Conservation (phyloP, 2,329 filamentous ascomycete species). For the Lasiodiplodia gonubiensis region DNA sequence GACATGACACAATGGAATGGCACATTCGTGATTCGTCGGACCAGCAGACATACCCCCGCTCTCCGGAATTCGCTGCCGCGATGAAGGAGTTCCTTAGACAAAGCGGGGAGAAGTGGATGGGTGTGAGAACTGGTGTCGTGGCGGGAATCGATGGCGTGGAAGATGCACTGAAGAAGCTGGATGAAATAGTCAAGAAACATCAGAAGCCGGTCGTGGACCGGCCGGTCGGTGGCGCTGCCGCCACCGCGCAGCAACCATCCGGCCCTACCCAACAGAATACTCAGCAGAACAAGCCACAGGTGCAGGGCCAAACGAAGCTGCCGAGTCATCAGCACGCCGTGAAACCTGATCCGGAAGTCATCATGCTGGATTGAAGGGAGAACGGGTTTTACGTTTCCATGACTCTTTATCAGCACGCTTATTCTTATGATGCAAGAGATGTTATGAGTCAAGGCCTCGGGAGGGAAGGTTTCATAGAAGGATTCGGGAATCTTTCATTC, state of each 20-base stretch:
- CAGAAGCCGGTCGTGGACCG: constrained; percentile 10
- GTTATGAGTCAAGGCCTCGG: constrained; percentile 3
- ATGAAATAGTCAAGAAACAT: constrained; percentile 41
- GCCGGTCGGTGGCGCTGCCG: not conserved
- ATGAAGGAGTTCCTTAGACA: constrained; percentile 43
- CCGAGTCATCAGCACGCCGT: not conserved
- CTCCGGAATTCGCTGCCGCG: constrained; percentile 38
- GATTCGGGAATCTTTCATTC: not conserved
- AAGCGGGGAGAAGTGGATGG: constrained; percentile 43
- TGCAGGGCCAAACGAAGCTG: constrained; percentile 3
- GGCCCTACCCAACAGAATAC: constrained; percentile 1
- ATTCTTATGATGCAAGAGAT: constrained; percentile 8
- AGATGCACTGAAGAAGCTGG: constrained; percentile 44
- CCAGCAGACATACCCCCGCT: constrained; percentile 37
- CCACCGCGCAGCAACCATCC: not conserved
- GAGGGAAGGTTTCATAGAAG: not conserved
- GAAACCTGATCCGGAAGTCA: constrained; percentile 22
- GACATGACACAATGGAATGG: constrained; percentile 45
- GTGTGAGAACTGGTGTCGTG: constrained; percentile 46
- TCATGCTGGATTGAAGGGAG: constrained; percentile 24
- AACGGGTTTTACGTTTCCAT: not conserved
- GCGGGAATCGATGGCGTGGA: constrained; percentile 44
- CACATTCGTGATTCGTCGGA: constrained; percentile 42
- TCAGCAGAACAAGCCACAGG: constrained; percentile 15
- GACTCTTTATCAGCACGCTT: not conserved